Conservation (phyloP, 148 eudicot genomes). For the Spergularia bocconei region DNA sequence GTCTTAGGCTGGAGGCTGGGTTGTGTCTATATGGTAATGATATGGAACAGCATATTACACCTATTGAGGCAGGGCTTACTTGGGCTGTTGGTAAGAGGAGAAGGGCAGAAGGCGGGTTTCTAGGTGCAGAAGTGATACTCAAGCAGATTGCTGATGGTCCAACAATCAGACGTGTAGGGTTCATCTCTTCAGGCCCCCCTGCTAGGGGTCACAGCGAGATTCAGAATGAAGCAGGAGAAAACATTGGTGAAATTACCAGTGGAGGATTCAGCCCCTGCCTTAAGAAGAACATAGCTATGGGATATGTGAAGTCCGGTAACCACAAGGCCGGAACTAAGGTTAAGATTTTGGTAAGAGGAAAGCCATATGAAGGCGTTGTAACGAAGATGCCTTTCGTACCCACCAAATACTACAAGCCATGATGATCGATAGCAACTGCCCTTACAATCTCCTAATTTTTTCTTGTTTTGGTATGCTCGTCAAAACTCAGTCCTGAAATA, state of each 20-base stretch:
- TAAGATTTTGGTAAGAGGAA: conserved; percentile 71
- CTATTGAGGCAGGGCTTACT: conserved; percentile 93
- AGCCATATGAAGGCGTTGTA: conserved; percentile 68
- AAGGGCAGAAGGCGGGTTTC: conserved; percentile 86
- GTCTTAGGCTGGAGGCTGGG: conserved; percentile 94
- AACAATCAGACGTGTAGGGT: conserved; percentile 67
- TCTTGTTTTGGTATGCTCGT: conserved; percentile 16
- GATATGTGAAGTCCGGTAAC: conserved; percentile 82
- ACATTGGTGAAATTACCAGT: conserved; percentile 86
- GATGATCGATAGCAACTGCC: conserved; percentile 18
- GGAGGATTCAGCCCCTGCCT: conserved; percentile 98
- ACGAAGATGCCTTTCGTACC: conserved; percentile 98
- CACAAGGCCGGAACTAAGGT: conserved; percentile 87
- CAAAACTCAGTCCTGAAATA: conserved; percentile 1
- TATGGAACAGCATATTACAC: conserved; percentile 89
- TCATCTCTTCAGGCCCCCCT: conserved; percentile 82
- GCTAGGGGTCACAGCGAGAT: conserved; percentile 95
- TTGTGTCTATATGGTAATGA: conserved; percentile 91
- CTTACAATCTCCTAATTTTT: conserved; percentile 13
- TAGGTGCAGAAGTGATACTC: conserved; percentile 88
- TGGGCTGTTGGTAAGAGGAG: conserved; percentile 99
- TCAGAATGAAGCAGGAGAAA: conserved; percentile 66
- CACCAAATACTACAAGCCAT: conserved; percentile 86
- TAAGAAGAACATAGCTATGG: conserved; percentile 98
- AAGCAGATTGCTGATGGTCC: conserved; percentile 88